Conservation (phyloP, 1,284 basidiomycete species). For the Psilocybe mexicana region DNA sequence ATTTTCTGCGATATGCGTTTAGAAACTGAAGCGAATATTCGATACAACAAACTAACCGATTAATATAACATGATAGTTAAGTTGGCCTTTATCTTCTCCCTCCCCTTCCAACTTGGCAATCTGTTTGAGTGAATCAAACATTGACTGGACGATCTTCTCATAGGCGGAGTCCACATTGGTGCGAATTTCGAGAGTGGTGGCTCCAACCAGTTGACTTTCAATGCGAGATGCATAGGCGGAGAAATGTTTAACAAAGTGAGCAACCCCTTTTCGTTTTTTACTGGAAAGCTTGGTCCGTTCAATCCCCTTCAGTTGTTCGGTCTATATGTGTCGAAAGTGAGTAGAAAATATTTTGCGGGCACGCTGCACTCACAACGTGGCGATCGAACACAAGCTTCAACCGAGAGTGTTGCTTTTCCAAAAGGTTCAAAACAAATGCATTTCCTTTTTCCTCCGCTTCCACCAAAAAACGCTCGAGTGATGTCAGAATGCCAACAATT, state of each 20-base stretch:
- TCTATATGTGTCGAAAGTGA: constrained; percentile 42
- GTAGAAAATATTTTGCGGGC: constrained; percentile 4
- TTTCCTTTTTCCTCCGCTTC: constrained; percentile 83
- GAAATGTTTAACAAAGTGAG: constrained; percentile 93
- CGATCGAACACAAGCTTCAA: constrained; percentile 75
- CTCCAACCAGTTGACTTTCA: constrained; percentile 84
- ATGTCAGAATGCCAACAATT: constrained; percentile 82
- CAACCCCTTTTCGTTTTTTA: constrained; percentile 91
- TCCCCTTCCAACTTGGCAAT: constrained; percentile 92
- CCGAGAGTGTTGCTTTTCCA: constrained; percentile 83
- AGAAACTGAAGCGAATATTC: neutral
- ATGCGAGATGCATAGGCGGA: constrained; percentile 85
- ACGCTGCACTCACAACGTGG: constrained; percentile 64
- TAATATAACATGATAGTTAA: constrained; percentile 95
- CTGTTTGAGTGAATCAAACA: constrained; percentile 92
- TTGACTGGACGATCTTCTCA: constrained; percentile 82
- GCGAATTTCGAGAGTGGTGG: constrained; percentile 79
- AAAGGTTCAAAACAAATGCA: constrained; percentile 68
- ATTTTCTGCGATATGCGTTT: constrained; percentile 66
- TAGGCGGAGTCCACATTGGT: constrained; percentile 81
- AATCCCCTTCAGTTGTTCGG: constrained; percentile 86
- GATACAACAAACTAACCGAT: constrained; percentile 65
- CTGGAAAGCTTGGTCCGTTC: constrained; percentile 89
- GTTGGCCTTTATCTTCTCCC: constrained; percentile 92
- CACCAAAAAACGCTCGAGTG: constrained; percentile 75